These are phyloP conservation scores for Xanthoparmelia taractica DNA, from an alignment of 495 filamentous ascomycete species.

Conservation along the genomic window DNA sequence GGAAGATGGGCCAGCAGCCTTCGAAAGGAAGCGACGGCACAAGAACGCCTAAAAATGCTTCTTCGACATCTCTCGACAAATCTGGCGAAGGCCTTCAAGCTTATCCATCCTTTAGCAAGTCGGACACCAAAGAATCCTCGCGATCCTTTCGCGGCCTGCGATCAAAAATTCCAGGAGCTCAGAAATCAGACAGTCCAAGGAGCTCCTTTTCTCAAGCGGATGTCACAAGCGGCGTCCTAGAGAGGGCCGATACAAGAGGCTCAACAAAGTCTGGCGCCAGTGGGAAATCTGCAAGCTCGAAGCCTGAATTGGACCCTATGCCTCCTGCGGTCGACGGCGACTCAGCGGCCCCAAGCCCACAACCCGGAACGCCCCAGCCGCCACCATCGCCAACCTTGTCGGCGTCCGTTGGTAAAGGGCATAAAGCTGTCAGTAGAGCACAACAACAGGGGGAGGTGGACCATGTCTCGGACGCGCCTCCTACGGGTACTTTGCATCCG, in stretches of 20 bases:
- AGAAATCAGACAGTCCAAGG: slow-evolving; percentile 68
- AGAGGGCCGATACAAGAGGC: slow-evolving; percentile 62
- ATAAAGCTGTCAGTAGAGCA: slow-evolving; percentile 71
- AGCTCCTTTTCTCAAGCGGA: slow-evolving; percentile 61
- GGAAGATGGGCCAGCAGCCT: slow-evolving; percentile 79
- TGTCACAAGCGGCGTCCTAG: slow-evolving; percentile 36
- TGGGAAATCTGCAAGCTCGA: slow-evolving; percentile 28
- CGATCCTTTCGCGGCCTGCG: slow-evolving; percentile 72
- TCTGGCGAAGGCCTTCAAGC: slow-evolving; percentile 55
- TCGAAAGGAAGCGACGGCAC: slow-evolving; percentile 64
- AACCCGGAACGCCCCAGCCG: slow-evolving; percentile 53
- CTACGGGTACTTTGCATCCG: slow-evolving; percentile 46
- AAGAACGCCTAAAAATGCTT: slow-evolving; percentile 32
- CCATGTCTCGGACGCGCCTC: slow-evolving; percentile 88
- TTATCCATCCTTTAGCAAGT: slow-evolving; percentile 85
- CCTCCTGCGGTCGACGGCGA: slow-evolving; percentile 17
- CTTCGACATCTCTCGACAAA: slow-evolving; percentile 29
- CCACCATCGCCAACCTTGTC: slow-evolving; percentile 88
- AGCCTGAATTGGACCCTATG: slow-evolving; percentile 17
- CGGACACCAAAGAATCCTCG: slow-evolving; percentile 90
- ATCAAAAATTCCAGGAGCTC: slow-evolving; percentile 62
- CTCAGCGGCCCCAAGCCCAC: slow-evolving; percentile 33
- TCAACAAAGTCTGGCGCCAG: slow-evolving; percentile 63
- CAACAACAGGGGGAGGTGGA: slow-evolving; percentile 87
- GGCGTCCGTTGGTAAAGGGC: slow-evolving; percentile 62